Percentiles rank a stretch among this genome's conserved stretches.
phyloP scores from a whole-genome alignment of 2,329 filamentous ascomycete species.

The Pseudopyricularia cyperi region DNA sequence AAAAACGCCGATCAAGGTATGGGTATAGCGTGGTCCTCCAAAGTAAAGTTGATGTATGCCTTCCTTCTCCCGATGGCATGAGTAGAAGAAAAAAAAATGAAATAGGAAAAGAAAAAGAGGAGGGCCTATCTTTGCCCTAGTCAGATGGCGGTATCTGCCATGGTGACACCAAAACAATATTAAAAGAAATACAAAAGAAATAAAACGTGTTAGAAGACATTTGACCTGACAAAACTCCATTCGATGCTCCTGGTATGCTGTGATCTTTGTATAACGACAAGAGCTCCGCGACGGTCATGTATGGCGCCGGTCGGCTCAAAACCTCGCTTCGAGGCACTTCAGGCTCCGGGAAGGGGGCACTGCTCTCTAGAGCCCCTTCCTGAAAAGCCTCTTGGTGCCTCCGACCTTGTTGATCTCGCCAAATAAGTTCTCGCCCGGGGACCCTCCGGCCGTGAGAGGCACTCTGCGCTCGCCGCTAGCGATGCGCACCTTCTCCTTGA shows the following conservation, averaged over 20 bases:
- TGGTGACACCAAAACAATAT: background rate
- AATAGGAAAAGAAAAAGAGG: background rate
- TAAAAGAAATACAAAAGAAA: background rate
- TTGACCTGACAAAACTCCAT: background rate
- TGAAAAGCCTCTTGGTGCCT: constrained; percentile 59
- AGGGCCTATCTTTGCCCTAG: background rate
- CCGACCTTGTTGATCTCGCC: constrained; percentile 61
- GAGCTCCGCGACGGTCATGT: background rate
- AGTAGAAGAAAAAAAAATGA: background rate
- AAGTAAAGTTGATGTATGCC: background rate
- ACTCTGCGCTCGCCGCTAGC: constrained; percentile 45
- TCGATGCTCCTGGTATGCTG: background rate
- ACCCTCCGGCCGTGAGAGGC: constrained; percentile 5
- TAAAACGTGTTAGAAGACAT: background rate
- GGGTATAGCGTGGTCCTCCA: background rate
- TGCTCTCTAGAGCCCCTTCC: constrained; percentile 13
- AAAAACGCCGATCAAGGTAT: background rate
- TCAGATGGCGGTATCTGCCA: background rate
- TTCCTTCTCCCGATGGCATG: background rate
- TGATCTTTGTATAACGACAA: background rate
- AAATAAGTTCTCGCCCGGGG: constrained; percentile 31
- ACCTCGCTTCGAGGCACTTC: background rate
- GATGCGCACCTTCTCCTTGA: constrained; percentile 66
- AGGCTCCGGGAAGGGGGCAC: background rate
- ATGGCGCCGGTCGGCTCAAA: background rate